A percentile compares a stretch with the other conserved stretches of the same genome.
These are phyloP conservation scores for Eimeria necatrix DNA, from an alignment of 169 alveolate genomes.

Conservation along the genomic window DNA sequence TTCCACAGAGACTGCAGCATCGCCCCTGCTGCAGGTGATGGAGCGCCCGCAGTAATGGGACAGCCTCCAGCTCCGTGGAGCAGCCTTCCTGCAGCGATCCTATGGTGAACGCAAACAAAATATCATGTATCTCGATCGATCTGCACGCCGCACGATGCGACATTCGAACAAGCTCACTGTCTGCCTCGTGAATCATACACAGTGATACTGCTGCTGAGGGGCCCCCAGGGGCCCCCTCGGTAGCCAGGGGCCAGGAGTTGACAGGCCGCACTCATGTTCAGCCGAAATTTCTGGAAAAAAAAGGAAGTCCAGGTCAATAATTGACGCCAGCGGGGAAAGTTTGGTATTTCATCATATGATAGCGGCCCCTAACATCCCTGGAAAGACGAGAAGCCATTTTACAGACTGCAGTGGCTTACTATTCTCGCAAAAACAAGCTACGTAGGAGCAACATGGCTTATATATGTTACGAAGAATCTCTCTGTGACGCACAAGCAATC, in stretches of 20 bases:
- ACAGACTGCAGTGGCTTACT: no score
- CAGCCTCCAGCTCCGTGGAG: slow-evolving; percentile 25
- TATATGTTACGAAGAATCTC: no score
- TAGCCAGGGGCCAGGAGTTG: background rate
- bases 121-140: background rate
- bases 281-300: background rate
- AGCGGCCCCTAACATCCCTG: no score
- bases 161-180: background rate
- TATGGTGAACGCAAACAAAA: background rate
- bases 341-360: no score
- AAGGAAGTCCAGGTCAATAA: background rate
- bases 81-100: background rate
- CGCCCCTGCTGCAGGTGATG: slow-evolving; percentile 25
- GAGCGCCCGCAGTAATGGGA: slow-evolving; percentile 16
- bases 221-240: no score
- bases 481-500: no score
- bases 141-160: background rate
- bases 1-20: slow-evolving; percentile 75
- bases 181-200: background rate
- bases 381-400: no score
- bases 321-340: background rate
- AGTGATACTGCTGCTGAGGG: no score
- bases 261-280: slow-evolving; percentile 20
- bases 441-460: no score
- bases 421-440: no score